These are phyloP conservation scores for Diaporthe ampelina DNA, from an alignment of 2,329 filamentous ascomycete genomes.

Conservation along the genomic window DNA sequence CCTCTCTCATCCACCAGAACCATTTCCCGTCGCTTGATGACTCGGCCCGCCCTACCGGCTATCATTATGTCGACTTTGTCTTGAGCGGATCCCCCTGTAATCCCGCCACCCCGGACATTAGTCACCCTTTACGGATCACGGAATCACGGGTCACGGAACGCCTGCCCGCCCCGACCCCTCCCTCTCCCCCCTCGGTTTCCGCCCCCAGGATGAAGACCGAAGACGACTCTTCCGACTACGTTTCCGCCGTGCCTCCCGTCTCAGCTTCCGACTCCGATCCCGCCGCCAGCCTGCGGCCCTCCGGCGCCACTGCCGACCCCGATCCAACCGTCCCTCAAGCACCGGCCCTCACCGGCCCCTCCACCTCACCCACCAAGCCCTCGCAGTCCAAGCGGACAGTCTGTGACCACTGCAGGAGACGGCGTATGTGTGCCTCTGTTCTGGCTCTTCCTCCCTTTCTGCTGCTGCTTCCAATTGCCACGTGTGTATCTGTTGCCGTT, in stretches of 20 bases:
- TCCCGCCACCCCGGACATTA: slow-evolving; percentile 36
- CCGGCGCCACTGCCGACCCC: slow-evolving; percentile 22
- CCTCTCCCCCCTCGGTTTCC: slow-evolving; percentile 15
- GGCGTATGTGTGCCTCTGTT: slow-evolving; percentile 52
- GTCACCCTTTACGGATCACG: slow-evolving; percentile 34
- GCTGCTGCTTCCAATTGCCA: neutral
- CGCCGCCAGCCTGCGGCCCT: slow-evolving; percentile 13
- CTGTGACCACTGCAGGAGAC: slow-evolving; percentile 60
- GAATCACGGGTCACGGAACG: slow-evolving; percentile 36
- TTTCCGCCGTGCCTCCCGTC: slow-evolving; percentile 38
- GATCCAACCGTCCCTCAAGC: neutral
- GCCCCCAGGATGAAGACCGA: slow-evolving; percentile 42
- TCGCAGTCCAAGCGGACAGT: slow-evolving; percentile 53
- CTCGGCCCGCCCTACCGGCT: slow-evolving; percentile 39
- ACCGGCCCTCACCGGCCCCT: slow-evolving; percentile 27
- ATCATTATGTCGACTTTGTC: slow-evolving; percentile 40
- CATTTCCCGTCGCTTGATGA: slow-evolving; percentile 33
- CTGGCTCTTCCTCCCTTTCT: slow-evolving; percentile 31
- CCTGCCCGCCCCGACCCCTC: slow-evolving; percentile 16
- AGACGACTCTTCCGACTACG: slow-evolving; percentile 41
- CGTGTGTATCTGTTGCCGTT: neutral
- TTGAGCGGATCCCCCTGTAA: slow-evolving; percentile 37
- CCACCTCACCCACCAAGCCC: slow-evolving; percentile 36
- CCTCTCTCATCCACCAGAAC: neutral
- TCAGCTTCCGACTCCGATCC: slow-evolving; percentile 27